Base-by-base conservation (phyloP, 2,329 filamentous ascomycete species). In the Colletotrichum sp. region DNA sequence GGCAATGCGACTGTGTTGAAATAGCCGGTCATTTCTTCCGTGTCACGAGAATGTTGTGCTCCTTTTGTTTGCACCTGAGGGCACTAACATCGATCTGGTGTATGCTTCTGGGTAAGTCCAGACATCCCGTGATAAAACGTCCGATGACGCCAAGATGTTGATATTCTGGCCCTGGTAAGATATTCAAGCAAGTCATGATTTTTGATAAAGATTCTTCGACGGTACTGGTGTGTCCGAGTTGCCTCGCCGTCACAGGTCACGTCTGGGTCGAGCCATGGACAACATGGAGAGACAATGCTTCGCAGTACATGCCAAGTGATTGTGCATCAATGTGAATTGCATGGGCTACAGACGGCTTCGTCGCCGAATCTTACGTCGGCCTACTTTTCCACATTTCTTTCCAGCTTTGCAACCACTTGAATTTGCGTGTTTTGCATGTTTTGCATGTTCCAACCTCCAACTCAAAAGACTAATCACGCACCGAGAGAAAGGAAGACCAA, bases 1-100 rank as follows among this genome's bases (percentile, higher is more conserved):
- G 8, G 16, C 56, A 25, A 70, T 70, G 52, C 48, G n/a, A 70
- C 71, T n/a, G 5, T 36, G 18, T 1, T 70, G 71, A 25, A 70
- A 56, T 70, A 70, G 18, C 71, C 71, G 71, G 71, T 43, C 27
- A 15, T 25, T 70, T 70, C 18, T 58, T 16, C 66, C 71, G 62
- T 25, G 27, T 67, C n/a, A 60, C 62, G 27, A 8, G 52, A 28
- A 22, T 52, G 43, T 13, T 25, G n/a, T 52, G 43, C 43, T 25
- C 43, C 12, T 52, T 52, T 22, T 7, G 43, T 13, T 52, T 12
- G 12, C 43, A 22, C 43, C 12, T 22, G 43, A 52, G n/a, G 10
- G 43, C n/a, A 48, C 43, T 25, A 22, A 52, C 10, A 52, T 52
- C 9, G 6, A 22, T 52, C n/a, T 22, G 43, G 43, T 52, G 43